Evolutionary conservation across 2,329 filamentous ascomycete genomes (phyloP), one percentile per base, ranked within the genome.

Genomic region (Hymenoscyphus occultus): DNA sequence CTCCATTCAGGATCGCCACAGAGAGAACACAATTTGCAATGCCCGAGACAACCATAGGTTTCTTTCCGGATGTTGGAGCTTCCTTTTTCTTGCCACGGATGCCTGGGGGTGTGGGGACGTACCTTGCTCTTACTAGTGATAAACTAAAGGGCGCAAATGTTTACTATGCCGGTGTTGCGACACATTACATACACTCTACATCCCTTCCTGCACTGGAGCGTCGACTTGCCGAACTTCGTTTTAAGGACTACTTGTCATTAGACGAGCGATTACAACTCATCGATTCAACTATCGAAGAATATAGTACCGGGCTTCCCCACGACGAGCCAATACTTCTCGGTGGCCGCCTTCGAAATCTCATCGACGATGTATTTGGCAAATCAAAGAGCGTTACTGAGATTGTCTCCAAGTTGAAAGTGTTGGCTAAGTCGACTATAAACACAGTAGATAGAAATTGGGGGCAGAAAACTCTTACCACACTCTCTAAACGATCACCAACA

Each of bases 21-120:
- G 95, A 99, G 80, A 90, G 90, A 75, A 99, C 95, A 5, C 80
- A 96, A 59, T 98, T 99, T 74, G 93, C 96, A 71, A 99, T 99
- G 95, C 95, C 95, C 39, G 95, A 99, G 81, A 99, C 95, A 3
- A 96, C 88, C 9, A 99, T 99, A 75, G 95, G 95, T 48, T 97
- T 98, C 83, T 99, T 99, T 83, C 95, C 96, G 6, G 96, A 99
- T 74, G 95, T 99, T 59, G 95, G 95, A 67, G 96, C 90, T 39
- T 96, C 92, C 12, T 99, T 98, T 82, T 98, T 98, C 83, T 83
- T 99, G 62, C 92, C 95, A 16, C 86, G 93, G 68, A 88, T 99
- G 83, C 88, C 96, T 73, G 95, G 95, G 60, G 82, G 88, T 65
- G 79, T 96, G 64, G 95, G 95, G 64, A 97, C 91, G 22, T 99